Base-by-base conservation (phyloP, 345 rosid genomes). In the Linum lewisii region DNA sequence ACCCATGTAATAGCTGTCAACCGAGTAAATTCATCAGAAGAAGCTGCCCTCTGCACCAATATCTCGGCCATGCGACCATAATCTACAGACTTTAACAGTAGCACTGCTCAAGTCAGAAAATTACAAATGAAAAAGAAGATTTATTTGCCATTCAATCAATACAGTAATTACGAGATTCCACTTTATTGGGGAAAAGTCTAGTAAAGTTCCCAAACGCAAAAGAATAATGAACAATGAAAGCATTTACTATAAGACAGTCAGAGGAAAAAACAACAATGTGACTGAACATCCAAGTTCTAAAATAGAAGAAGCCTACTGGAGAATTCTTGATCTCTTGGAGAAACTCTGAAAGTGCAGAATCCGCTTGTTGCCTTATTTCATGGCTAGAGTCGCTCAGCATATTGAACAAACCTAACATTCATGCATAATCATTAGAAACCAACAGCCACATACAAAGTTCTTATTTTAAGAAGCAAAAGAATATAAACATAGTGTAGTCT, bases 11-110 rank as follows among this genome's bases (percentile, higher is more conserved):
- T 79, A 24, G 97, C 96, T 21, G 99, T 94, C 74, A 90, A 76
- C 63, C 99, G 87, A 63, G 99, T 94, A 66, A 94, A 94, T 72
- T 90, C 97, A 82, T 94, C 99, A 51, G 78, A 61, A 77, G 96
- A 81, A 75, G 85, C 80, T 65, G 96, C 99, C 73, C 99, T 90
- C 77, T 75, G 88, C 75, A 94, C 97, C 82, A 94, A 74, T 73
- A 94, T 94, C 78, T 94, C 96, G 66, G 99, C 96, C 99, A 94
- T 94, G 67, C 99, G 97, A 73, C 96, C 95, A 84, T 94, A 94
- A 87, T 94, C 99, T 90, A 90, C 99, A 90, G 99, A 94, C 99
- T 94, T 87, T 82, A 87, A 85, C 77, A 89, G 83, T 75, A 82
- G 79, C 79, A 93, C 89, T 79, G 87, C 75, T 79, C 67, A 77